Percentiles rank a stretch among this genome's conserved stretches.
Evolutionary conservation across 345 rosid species (phyloP).

Genomic region (Boechera stricta): DNA sequence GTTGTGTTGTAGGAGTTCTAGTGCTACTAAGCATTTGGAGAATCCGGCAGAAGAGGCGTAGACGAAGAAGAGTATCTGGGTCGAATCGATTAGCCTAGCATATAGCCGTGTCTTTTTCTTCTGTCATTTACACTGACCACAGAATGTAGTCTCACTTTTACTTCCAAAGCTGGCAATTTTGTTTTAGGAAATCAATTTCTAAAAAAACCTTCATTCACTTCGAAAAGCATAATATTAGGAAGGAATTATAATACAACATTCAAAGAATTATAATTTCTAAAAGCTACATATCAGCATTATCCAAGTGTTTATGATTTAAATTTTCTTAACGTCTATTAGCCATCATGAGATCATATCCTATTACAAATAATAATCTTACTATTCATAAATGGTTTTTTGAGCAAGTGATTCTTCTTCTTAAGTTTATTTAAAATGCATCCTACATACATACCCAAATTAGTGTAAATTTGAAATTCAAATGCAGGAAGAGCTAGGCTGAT

Average conservation of each 20-base stretch:
- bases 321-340: too few relatives aligned
- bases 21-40: slow-evolving; percentile 77
- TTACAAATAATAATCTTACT: too few relatives aligned
- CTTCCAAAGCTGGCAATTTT: slow-evolving; percentile 21
- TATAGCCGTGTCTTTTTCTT: slow-evolving; percentile 23
- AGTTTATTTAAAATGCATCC: neutral
- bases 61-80: slow-evolving; percentile 70
- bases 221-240: neutral
- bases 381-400: too few relatives aligned
- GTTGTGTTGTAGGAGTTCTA: slow-evolving; percentile 59
- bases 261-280: neutral
- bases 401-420: too few relatives aligned
- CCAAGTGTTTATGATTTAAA: neutral
- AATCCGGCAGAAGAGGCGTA: slow-evolving; percentile 72
- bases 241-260: neutral
- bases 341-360: too few relatives aligned
- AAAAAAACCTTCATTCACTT: neutral
- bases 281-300: too few relatives aligned
- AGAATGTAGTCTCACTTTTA: slow-evolving; percentile 36
- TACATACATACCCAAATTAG: slow-evolving; percentile 4
- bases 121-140: slow-evolving; percentile 28
- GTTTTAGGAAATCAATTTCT: slow-evolving; percentile 17
- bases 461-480: slow-evolving; percentile 29
- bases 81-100: slow-evolving; percentile 52
- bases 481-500: slow-evolving; percentile 9